Percentiles rank a stretch among this genome's conserved stretches.
Conservation (phyloP, 2,329 filamentous ascomycete genomes). For the Thelonectria discophora region DNA sequence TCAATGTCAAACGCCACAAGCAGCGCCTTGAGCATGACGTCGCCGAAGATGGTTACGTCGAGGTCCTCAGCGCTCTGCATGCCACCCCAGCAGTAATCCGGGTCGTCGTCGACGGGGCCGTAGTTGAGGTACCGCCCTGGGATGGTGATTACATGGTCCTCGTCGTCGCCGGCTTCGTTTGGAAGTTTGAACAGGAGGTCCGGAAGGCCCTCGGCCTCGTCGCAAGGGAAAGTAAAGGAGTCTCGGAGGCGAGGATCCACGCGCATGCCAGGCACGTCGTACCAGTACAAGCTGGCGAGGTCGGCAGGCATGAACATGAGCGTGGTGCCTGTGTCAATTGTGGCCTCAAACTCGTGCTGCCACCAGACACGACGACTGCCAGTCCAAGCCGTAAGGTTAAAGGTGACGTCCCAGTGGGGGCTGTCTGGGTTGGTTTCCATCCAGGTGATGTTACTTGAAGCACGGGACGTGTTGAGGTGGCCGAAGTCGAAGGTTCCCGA, state of each 20-base stretch:
- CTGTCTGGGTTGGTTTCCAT: constrained; percentile 45
- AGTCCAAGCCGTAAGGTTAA: constrained; percentile 56
- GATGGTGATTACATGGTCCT: constrained; percentile 59
- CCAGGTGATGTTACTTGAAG: constrained; percentile 55
- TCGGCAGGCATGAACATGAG: constrained; percentile 68
- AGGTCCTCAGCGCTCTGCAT: constrained; percentile 66
- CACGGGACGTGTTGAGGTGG: constrained; percentile 52
- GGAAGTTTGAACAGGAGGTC: constrained; percentile 65
- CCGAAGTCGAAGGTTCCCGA: constrained; percentile 63
- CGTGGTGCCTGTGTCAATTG: constrained; percentile 75
- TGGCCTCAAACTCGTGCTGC: constrained; percentile 59
- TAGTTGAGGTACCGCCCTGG: constrained; percentile 66
- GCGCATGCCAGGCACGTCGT: constrained; percentile 59
- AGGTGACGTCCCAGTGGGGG: constrained; percentile 55
- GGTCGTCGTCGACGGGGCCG: constrained; percentile 57
- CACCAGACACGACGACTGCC: constrained; percentile 61
- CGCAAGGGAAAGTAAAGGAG: constrained; percentile 67
- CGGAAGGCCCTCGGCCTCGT: constrained; percentile 61
- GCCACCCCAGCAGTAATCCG: constrained; percentile 75
- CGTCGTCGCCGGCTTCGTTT: constrained; percentile 48
- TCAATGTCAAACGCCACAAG: constrained; percentile 76
- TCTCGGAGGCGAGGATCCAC: constrained; percentile 55
- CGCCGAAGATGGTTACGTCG: constrained; percentile 74
- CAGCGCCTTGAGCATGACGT: constrained; percentile 80
- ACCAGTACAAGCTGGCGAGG: constrained; percentile 69